Percentiles rank a stretch among this genome's conserved stretches.
These are phyloP conservation scores for Epichloe aotearoae DNA, from an alignment of 2,329 filamentous ascomycete genomes.

Conservation along the genomic window DNA sequence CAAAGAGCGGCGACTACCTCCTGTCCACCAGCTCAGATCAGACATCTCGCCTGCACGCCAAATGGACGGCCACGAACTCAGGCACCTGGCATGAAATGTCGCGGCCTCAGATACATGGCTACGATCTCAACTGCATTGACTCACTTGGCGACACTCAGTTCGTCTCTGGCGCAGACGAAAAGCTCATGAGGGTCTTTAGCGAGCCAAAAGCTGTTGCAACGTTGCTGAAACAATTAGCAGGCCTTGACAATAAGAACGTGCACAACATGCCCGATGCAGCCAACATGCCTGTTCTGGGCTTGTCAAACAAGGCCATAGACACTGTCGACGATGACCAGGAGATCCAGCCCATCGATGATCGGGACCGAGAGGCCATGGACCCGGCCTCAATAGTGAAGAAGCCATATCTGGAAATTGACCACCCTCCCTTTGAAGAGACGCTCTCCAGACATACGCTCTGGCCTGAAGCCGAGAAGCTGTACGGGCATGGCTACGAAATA, in stretches of 20 bases:
- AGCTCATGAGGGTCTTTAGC: slow-evolving; percentile 90
- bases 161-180: slow-evolving; percentile 92
- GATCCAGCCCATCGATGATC: slow-evolving; percentile 28
- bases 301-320: slow-evolving; percentile 89
- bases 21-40: slow-evolving; percentile 86
- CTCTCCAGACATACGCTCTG: slow-evolving; percentile 83
- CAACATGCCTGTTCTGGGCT: slow-evolving; percentile 84
- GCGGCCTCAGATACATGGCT: slow-evolving; percentile 92
- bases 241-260: slow-evolving; percentile 31
- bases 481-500: slow-evolving; percentile 95
- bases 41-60: slow-evolving; percentile 75
- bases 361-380: slow-evolving; percentile 40
- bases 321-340: slow-evolving; percentile 37
- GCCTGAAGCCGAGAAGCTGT: slow-evolving; percentile 93
- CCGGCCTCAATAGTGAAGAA: slow-evolving; percentile 42
- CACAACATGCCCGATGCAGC: slow-evolving; percentile 66
- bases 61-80: slow-evolving; percentile 46
- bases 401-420: slow-evolving; percentile 49
- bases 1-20: slow-evolving; percentile 67
- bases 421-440: slow-evolving; percentile 80
- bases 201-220: slow-evolving; percentile 73
- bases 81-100: slow-evolving; percentile 90
- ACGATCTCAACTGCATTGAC: slow-evolving; percentile 91
- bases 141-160: slow-evolving; percentile 62
- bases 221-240: slow-evolving; percentile 56